Percentiles rank a stretch among this genome's conserved stretches.
These are phyloP conservation scores for Smittium mucronatum DNA, from an alignment of 371 early-diverging fungal species.

Conservation along the genomic window DNA sequence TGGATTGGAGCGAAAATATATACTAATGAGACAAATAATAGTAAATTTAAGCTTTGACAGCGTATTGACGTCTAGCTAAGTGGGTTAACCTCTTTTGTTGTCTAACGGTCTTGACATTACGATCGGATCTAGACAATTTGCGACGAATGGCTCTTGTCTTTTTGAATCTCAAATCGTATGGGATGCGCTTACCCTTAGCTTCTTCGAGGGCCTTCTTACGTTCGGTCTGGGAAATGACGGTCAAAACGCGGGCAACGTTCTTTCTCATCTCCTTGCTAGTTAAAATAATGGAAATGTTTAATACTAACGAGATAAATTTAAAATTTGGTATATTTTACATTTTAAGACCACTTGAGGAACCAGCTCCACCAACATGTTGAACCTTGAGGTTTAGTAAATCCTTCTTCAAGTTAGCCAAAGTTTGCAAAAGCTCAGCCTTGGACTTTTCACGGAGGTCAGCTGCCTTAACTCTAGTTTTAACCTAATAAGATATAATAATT, in stretches of 20 bases:
- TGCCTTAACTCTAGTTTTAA: conserved; percentile 66
- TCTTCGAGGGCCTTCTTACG: conserved; percentile 64
- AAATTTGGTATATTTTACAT: conserved; percentile 27
- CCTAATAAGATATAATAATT: not conserved
- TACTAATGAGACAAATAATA: too few relatives aligned
- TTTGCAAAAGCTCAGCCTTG: conserved; percentile 77
- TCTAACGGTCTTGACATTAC: conserved; percentile 50
- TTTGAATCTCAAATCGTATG: conserved; percentile 87
- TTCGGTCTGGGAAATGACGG: conserved; percentile 81
- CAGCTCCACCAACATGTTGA: conserved; percentile 73
- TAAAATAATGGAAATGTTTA: not conserved
- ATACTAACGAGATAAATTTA: not conserved
- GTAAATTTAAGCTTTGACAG: conserved; percentile 64
- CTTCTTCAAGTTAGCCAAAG: conserved; percentile 83
- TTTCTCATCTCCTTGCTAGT: conserved; percentile 53
- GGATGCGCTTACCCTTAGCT: conserved; percentile 82
- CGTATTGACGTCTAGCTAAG: conserved; percentile 78
- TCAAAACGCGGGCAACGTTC: conserved; percentile 81
- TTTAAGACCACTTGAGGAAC: conserved; percentile 61
- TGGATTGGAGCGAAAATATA: too few relatives aligned
- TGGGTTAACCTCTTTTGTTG: conserved; percentile 66
- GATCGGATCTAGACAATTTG: conserved; percentile 66
- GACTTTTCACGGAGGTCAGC: conserved; percentile 79
- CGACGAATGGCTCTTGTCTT: conserved; percentile 95
- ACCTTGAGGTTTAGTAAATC: conserved; percentile 82